Conservation (phyloP, 2,329 filamentous ascomycete species). For the Didymella pomorum region DNA sequence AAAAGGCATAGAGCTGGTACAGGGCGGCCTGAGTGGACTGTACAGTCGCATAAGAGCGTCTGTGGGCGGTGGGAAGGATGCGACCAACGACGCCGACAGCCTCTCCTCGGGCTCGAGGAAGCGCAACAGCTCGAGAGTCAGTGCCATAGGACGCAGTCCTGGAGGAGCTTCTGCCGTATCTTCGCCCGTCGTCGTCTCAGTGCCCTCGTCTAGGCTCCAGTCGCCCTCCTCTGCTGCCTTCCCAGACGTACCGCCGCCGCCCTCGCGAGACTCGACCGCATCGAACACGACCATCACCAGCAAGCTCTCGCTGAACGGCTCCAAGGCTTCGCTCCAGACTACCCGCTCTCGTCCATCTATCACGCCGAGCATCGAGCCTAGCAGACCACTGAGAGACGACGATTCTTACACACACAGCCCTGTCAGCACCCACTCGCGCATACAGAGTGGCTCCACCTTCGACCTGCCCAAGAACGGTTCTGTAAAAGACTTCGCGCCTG, state of each 20-base stretch:
- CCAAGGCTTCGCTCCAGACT: conserved; percentile 39
- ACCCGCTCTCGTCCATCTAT: conserved; percentile 44
- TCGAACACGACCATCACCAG: conserved; percentile 40
- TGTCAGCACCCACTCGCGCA: conserved; percentile 34
- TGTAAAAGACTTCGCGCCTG: conserved; percentile 27
- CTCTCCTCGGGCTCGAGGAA: not conserved
- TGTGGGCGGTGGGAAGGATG: conserved; percentile 73
- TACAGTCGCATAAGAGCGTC: conserved; percentile 86
- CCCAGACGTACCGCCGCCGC: conserved; percentile 42
- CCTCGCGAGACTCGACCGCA: conserved; percentile 46
- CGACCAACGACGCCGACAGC: conserved; percentile 35
- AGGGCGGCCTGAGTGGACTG: conserved; percentile 86
- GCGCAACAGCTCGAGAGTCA: conserved; percentile 19
- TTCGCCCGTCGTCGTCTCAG: conserved; percentile 48
- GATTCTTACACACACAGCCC: conserved; percentile 39
- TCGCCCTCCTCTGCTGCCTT: conserved; percentile 50
- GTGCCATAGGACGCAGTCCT: conserved; percentile 30
- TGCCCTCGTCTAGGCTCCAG: conserved; percentile 49
- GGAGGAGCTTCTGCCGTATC: conserved; percentile 40
- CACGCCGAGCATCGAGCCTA: conserved; percentile 32
- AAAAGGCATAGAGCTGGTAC: conserved; percentile 77
- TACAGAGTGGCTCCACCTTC: conserved; percentile 28
- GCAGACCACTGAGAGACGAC: conserved; percentile 32
- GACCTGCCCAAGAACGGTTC: conserved; percentile 31
- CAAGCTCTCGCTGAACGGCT: conserved; percentile 44